Percentiles rank a stretch among this genome's conserved stretches.
These are phyloP conservation scores for Hippophae rhamnoides DNA, from an alignment of 306 rosid genomes.

Conservation along the genomic window DNA sequence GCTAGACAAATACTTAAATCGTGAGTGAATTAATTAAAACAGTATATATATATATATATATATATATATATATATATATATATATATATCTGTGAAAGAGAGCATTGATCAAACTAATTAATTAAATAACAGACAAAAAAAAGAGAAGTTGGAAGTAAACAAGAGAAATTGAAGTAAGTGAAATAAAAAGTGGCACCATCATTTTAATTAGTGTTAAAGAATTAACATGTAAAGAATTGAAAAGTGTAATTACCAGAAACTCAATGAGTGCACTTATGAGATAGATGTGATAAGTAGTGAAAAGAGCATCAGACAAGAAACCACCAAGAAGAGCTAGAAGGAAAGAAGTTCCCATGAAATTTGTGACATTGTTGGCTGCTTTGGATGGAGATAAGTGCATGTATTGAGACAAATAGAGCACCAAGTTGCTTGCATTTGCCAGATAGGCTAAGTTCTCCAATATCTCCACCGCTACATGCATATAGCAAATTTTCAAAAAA, in stretches of 20 bases:
- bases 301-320: slow-evolving; percentile 61
- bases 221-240: neutral
- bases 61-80: too few species aligned
- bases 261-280: slow-evolving; percentile 55
- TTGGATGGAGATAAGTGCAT: slow-evolving; percentile 61
- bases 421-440: slow-evolving; percentile 83
- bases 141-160: too few species aligned
- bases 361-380: slow-evolving; percentile 62
- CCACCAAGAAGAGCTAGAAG: slow-evolving; percentile 85
- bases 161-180: too few species aligned
- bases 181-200: too few species aligned
- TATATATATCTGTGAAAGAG: too few species aligned
- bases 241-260: slow-evolving; percentile 36
- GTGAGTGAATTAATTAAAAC: too few species aligned
- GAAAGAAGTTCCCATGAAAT: slow-evolving; percentile 84
- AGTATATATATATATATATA: too few species aligned
- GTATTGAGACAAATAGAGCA: slow-evolving; percentile 47
- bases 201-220: too few species aligned
- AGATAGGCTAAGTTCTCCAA: slow-evolving; percentile 73
- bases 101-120: too few species aligned
- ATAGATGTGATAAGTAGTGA: slow-evolving; percentile 54
- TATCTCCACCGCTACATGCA: slow-evolving; percentile 49
- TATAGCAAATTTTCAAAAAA: neutral
- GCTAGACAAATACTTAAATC: too few species aligned
- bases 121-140: too few species aligned